Evolutionary conservation across 208 protist species (phyloP), one percentile per base, ranked within the genome.

Genomic region (Crithidia expoeki): DNA sequence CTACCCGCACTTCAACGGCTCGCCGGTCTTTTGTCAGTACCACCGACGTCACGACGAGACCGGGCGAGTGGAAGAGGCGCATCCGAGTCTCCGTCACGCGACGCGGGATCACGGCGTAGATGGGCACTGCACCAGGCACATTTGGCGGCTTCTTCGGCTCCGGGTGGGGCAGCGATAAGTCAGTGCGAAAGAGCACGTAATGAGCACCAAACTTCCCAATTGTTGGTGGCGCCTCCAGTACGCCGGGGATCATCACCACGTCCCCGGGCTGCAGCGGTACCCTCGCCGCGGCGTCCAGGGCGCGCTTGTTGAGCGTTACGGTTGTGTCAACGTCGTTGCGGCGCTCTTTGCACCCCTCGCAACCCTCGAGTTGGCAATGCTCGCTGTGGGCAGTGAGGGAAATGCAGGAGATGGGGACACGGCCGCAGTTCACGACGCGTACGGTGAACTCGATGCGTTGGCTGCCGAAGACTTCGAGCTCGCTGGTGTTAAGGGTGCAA

Each of bases 51-150:
- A 94, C 80, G 21, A 76, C 71, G 7, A 96, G 68, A 34, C 84
- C 86, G 25, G 90, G 84, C 11, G 81, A 78, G 28, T 93, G 75
- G 69, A 88, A 92, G n/a, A 96, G 80, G 2, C 88, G 84, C 76
- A 94, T 82, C 23, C 80, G 83, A n/a, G 89, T 94, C 74, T 96
- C 89, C 17, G 83, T 84, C 10, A 95, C 84, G 56, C 89, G 89
- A 1, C 88, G 72, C 12, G 92, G 92, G 58, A 95, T 93, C 57
- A 96, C 85, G 46, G 85, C 92, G 79, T 92, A 95, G 4, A 96
- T 85, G 10, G 92, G 92, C 28, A 96, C 85, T 2, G 87, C 87
- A n/a, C 68, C 68, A 4, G 92, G 88, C n/a, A 96, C 73, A 59
- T 85, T 74, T 11, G 64, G 61, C 25, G 92, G 92, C 49, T 86